Conservation (phyloP, 2,329 filamentous ascomycete species). For the Pseudogymnoascus sp. region DNA sequence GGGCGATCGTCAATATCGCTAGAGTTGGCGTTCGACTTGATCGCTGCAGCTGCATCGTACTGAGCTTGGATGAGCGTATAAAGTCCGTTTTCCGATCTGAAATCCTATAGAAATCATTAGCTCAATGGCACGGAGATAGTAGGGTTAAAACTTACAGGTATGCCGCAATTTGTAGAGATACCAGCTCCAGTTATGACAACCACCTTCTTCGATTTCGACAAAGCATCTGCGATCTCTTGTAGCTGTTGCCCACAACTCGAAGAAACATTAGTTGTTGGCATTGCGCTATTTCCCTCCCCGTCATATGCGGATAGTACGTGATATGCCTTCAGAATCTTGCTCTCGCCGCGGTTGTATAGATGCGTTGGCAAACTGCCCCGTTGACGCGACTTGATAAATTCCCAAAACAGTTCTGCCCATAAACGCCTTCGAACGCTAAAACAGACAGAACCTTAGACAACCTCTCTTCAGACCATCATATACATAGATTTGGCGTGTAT, state of each 20-base stretch:
- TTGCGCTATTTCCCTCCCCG: constrained; percentile 11
- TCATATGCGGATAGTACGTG: not conserved
- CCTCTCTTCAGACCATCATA: not conserved
- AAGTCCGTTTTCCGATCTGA: constrained; percentile 63
- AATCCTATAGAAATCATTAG: constrained; percentile 46
- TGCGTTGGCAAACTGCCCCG: not conserved
- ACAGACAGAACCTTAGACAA: not conserved
- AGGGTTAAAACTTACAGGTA: constrained; percentile 48
- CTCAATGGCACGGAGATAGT: not conserved
- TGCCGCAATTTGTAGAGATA: constrained; percentile 69
- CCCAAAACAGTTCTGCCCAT: not conserved
- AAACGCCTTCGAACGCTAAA: not conserved
- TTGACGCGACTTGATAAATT: not conserved
- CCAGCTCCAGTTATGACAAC: constrained; percentile 65
- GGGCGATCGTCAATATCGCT: constrained; percentile 29
- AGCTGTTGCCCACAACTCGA: constrained; percentile 32
- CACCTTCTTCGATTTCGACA: constrained; percentile 60
- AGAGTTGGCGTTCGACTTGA: constrained; percentile 27
- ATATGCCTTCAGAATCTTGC: no score
- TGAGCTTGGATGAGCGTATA: constrained; percentile 65
- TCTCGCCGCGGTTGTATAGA: no score
- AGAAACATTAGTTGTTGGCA: constrained; percentile 28
- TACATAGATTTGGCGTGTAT: not conserved
- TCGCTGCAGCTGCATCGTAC: constrained; percentile 45
- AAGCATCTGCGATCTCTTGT: constrained; percentile 56